These are phyloP conservation scores for Volvariella volvacea DNA, from an alignment of 1,284 basidiomycete genomes.

Conservation along the genomic window DNA sequence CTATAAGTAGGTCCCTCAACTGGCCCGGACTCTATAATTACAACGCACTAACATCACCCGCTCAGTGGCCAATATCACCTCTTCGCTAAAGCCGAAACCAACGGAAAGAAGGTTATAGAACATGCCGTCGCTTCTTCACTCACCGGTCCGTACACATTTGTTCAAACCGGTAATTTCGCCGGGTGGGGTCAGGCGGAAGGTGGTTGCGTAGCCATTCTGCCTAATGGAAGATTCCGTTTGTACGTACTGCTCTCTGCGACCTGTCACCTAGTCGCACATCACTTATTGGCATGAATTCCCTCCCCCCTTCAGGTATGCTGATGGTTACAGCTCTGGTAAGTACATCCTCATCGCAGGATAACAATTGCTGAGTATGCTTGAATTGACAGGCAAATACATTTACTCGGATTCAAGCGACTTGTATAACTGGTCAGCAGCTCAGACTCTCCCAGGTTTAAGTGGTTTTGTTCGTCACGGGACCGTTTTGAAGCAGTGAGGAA, in stretches of 20 bases:
- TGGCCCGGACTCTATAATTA: not conserved
- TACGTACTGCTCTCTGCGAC: constrained; percentile 11
- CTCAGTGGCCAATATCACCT: constrained; percentile 26
- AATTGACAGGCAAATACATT: constrained; percentile 14
- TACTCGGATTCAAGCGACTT: constrained; percentile 27
- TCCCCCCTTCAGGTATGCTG: constrained; percentile 18
- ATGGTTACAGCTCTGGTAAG: constrained; percentile 22
- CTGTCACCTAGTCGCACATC: too few relatives aligned
- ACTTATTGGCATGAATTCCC: not conserved
- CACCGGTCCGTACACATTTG: constrained; percentile 26
- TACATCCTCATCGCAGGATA: not conserved
- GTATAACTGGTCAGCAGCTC: constrained; percentile 22
- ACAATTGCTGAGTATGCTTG: too few relatives aligned
- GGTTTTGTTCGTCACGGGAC: constrained; percentile 26
- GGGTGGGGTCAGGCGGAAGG: constrained; percentile 30
- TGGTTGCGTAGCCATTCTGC: constrained; percentile 21
- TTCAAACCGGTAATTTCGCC: constrained; percentile 26
- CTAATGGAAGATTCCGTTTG: constrained; percentile 26
- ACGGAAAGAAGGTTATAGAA: constrained; percentile 24
- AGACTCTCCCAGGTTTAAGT: constrained; percentile 21
- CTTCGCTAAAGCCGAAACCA: constrained; percentile 25
- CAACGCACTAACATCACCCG: not conserved
- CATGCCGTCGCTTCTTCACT: constrained; percentile 28
- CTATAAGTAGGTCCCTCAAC: constrained; percentile 19
- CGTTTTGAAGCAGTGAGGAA: constrained; percentile 20